Percentiles rank a stretch among this genome's conserved stretches.
phyloP scores from a whole-genome alignment of 257 asterid genomes.

The Forsythia suspensa region DNA sequence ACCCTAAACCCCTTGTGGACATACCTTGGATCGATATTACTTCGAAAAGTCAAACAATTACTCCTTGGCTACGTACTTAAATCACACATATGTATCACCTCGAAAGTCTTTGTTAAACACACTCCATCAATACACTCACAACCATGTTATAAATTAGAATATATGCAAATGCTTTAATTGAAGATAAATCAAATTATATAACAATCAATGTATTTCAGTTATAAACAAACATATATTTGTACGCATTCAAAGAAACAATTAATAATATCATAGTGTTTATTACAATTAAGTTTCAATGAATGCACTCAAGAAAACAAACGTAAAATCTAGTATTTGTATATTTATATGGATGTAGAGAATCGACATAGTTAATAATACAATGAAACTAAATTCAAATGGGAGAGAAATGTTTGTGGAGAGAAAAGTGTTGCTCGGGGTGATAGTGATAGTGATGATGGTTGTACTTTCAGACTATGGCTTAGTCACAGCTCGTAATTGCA shows the following conservation, averaged over 20 bases:
- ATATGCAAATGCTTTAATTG: neutral
- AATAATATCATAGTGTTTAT: neutral
- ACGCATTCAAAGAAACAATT: neutral
- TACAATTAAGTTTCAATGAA: neutral
- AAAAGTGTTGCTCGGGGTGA: no score
- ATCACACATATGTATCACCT: neutral
- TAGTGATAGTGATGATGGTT: no score
- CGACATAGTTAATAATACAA: no score
- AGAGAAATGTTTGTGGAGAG: no score
- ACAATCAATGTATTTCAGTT: neutral
- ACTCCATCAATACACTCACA: neutral
- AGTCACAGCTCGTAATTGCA: no score
- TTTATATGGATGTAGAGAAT: no score
- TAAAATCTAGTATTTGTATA: no score
- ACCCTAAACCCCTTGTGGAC: no score
- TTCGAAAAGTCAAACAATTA: neutral
- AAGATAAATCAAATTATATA: neutral
- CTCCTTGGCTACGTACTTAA: neutral
- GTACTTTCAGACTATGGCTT: no score
- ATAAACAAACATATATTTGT: neutral
- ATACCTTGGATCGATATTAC: no score
- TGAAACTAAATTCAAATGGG: no score
- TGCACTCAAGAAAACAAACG: neutral
- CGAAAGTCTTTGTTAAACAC: neutral
- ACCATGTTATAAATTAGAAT: neutral